Evolutionary conservation across 768 basidiomycete species (phyloP), one percentile per base, ranked within the genome.

Genomic region (Rhodotorula graminis): DNA sequence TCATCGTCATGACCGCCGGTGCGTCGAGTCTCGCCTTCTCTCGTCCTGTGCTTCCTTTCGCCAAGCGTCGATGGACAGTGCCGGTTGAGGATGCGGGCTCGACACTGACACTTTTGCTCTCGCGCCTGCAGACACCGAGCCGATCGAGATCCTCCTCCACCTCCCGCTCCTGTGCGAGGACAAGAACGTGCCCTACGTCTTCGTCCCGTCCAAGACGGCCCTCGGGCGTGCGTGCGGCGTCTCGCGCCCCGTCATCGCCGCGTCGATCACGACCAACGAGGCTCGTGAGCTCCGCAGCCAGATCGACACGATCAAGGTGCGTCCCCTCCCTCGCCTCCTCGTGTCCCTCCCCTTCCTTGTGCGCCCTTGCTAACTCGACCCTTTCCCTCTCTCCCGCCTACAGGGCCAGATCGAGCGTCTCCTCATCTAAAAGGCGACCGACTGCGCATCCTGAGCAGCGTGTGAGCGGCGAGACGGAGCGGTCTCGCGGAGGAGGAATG

Each of bases 161-260:
- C 88, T 99, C 44, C 96, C 96, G 50, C 85, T 99, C 71, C 85
- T 99, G 40, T 99, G 96, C 80, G 96, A 99, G 82, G 96, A 99
- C 84, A 99, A 99, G 88, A 92, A 89, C 69, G 74, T 76, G 47
- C 73, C 76, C 46, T 99, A 98, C 82, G 85, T 98, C 79, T 98
- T 97, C 82, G 85, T 99, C 60, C 92, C 91, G 40, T 90, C 89
- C 69, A 98, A 98, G 84, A 93, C 93, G 67, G 93, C 95, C 31
- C 86, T 99, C 47, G 96, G 94, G 42, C 88, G 95, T 64, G 94
- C 95, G 49, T 97, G 94, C 82, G 92, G 94, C 71, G 95, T 99
- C 57, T 89, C 92, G 46, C 84, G 96, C 69, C 90, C 93, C 40
- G 95, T 98, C 77, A 98, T 99, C 71, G 87, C 95, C 73, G 92